Evolutionary conservation across 176 grass and related monocot genomes (phyloP).

Genomic region (Melocanna baccifera): DNA sequence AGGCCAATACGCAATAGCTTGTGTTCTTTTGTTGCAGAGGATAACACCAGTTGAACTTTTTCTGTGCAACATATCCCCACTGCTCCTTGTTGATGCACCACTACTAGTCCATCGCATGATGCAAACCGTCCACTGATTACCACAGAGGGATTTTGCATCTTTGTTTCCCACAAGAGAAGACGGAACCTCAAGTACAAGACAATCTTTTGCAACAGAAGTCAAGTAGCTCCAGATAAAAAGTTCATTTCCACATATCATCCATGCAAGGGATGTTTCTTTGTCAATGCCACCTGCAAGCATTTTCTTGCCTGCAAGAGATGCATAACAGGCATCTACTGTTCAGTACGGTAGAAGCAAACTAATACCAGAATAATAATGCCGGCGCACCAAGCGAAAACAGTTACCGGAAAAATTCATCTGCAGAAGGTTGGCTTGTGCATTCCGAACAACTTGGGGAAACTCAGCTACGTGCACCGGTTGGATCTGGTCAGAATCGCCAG

Average conservation of each 20-base stretch:
- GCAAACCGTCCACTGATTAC: slow-evolving; percentile 73
- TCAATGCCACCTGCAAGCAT: slow-evolving; percentile 73
- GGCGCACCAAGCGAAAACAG: neutral
- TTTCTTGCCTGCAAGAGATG: slow-evolving; percentile 58
- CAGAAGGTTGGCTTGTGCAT: slow-evolving; percentile 75
- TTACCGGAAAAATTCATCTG: slow-evolving; percentile 52
- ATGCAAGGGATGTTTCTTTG: slow-evolving; percentile 73
- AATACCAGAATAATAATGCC: neutral
- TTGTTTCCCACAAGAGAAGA: slow-evolving; percentile 52
- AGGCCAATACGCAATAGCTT: slow-evolving; percentile 75
- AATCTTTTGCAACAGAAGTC: slow-evolving; percentile 66
- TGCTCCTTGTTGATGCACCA: slow-evolving; percentile 31
- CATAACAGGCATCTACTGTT: neutral
- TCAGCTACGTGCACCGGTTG: slow-evolving; percentile 73
- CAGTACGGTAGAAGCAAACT: slow-evolving; percentile 31
- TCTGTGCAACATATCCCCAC: slow-evolving; percentile 40
- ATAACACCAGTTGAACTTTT: slow-evolving; percentile 64
- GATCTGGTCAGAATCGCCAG: slow-evolving; percentile 55
- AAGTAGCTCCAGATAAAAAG: slow-evolving; percentile 91
- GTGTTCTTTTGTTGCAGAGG: slow-evolving; percentile 65
- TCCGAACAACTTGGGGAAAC: slow-evolving; percentile 77
- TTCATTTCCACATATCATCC: slow-evolving; percentile 83
- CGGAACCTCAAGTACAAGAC: slow-evolving; percentile 67
- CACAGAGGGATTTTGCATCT: slow-evolving; percentile 9
- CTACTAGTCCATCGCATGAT: slow-evolving; percentile 53